Conservation (phyloP, 768 basidiomycete genomes). For the Xerocomellus intermedius region DNA sequence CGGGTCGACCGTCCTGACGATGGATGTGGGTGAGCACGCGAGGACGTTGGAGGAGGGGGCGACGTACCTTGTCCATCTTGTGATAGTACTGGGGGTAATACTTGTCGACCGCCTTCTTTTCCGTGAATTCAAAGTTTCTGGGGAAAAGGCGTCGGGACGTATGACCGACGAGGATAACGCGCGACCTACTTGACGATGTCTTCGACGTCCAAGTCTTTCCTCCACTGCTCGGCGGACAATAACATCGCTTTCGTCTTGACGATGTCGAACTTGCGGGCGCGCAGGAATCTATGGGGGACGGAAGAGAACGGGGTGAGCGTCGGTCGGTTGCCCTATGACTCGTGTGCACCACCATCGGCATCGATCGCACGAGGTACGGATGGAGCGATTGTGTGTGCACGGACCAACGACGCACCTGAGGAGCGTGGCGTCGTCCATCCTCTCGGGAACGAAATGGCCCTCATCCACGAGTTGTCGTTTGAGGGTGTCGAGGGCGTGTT, state of each 20-base stretch:
- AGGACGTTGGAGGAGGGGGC: fast-evolving
- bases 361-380: conserved; percentile 6
- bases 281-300: conserved; percentile 74
- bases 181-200: conserved; percentile 61
- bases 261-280: conserved; percentile 92
- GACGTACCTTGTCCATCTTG: conserved; percentile 82
- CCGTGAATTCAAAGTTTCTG: conserved; percentile 85
- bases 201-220: conserved; percentile 80
- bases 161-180: background rate
- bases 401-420: conserved; percentile 47
- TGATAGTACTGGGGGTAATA: conserved; percentile 97
- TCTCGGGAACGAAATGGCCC: conserved; percentile 55
- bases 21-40: background rate
- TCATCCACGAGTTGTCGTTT: conserved; percentile 60
- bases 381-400: background rate
- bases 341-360: conserved; percentile 12
- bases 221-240: conserved; percentile 80
- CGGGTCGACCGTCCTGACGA: conserved; percentile 90
- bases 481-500: conserved; percentile 66
- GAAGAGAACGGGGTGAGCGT: background rate
- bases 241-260: conserved; percentile 83
- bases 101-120: conserved; percentile 80
- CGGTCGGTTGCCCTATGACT: background rate
- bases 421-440: conserved; percentile 71
- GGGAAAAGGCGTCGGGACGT: background rate